A percentile compares a stretch with the other conserved stretches of the same genome.
These are phyloP conservation scores for Lagenidium sp. DNA, from an alignment of 352 stramenopile species.

Conservation along the genomic window DNA sequence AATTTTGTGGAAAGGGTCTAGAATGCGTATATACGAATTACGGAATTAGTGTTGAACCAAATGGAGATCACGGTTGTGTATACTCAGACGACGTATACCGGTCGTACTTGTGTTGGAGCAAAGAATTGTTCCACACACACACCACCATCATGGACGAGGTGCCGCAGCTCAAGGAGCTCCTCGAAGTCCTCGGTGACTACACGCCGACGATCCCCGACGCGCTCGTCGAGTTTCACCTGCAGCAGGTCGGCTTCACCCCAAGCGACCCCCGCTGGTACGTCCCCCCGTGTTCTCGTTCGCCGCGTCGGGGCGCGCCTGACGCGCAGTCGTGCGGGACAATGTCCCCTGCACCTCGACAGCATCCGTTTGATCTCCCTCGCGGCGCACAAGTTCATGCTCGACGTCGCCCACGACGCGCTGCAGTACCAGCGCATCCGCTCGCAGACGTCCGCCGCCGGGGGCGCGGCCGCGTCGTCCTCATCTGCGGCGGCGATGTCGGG, in stretches of 20 bases:
- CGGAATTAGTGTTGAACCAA: no score
- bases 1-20: no score
- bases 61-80: no score
- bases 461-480: not conserved
- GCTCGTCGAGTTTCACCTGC: conserved; percentile 67
- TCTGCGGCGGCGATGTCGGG: conserved; percentile 3
- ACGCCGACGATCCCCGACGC: conserved; percentile 65
- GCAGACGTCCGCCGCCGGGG: conserved; percentile 11
- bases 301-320: no score
- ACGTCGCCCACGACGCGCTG: conserved; percentile 72
- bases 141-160: conserved; percentile 1
- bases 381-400: conserved; percentile 74
- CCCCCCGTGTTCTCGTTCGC: no score
- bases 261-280: conserved; percentile 63
- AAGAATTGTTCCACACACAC: no score
- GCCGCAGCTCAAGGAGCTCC: conserved; percentile 53
- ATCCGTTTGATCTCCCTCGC: conserved; percentile 55
- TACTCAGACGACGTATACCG: no score
- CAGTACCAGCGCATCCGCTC: conserved; percentile 68
- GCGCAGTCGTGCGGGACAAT: no score
- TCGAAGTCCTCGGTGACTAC: conserved; percentile 51
- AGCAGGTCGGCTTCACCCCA: conserved; percentile 55
- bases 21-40: no score
- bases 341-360: no score
- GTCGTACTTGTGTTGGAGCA: no score